Evolutionary conservation across 2,329 filamentous ascomycete species (phyloP).

Genomic region (Clonostachys solani): DNA sequence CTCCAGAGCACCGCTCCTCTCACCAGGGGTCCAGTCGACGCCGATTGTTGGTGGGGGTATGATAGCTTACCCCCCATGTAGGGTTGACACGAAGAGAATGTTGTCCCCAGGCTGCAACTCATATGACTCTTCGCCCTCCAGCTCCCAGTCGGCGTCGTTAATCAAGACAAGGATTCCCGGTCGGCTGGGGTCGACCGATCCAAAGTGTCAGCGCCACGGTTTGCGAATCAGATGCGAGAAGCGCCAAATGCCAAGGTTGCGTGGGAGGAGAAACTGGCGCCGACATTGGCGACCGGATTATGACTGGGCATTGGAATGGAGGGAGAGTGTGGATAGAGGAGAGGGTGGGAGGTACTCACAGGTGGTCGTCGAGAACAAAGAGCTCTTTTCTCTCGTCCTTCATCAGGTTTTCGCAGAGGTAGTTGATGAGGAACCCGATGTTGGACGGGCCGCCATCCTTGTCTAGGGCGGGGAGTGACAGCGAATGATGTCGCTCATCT

Average conservation of each 20-base stretch:
- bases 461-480: constrained; percentile 63
- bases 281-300: no score
- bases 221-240: background rate
- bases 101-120: constrained; percentile 78
- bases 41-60: no score
- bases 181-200: constrained; percentile 51
- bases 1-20: no score
- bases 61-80: constrained; percentile 74
- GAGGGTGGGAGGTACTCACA: constrained; percentile 58
- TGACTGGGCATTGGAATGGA: background rate
- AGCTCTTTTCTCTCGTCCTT: constrained; percentile 80
- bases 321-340: background rate
- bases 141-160: constrained; percentile 97
- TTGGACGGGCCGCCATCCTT: constrained; percentile 58
- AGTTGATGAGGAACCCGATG: constrained; percentile 70
- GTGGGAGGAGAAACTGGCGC: background rate
- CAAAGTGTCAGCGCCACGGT: constrained; percentile 8
- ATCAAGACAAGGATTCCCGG: constrained; percentile 95
- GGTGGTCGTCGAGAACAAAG: constrained; percentile 80
- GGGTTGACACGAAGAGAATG: constrained; percentile 91
- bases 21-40: no score
- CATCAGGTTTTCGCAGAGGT: constrained; percentile 81
- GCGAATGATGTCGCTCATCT: constrained; percentile 68
- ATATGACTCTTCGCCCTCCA: constrained; percentile 91
- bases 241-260: background rate